Evolutionary conservation across 192 early-diverging fungal species (phyloP).

Genomic region (Allomyces javanicus): DNA sequence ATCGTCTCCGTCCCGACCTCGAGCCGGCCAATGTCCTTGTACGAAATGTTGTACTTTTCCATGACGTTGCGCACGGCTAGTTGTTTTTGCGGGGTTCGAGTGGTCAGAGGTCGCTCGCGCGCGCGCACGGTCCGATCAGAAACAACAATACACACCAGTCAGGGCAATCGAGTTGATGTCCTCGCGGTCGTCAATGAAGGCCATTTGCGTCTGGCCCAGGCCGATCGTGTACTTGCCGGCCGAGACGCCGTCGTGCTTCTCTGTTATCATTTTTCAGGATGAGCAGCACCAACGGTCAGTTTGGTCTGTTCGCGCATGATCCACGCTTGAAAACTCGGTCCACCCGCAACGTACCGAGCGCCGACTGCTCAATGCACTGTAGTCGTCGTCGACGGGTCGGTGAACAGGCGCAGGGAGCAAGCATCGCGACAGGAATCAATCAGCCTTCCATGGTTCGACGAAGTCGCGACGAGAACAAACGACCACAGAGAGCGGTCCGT

Average conservation of each 20-base stretch:
- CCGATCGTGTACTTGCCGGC: constrained; percentile 97
- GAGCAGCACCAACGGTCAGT: too few species aligned
- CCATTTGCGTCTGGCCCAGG: constrained; percentile 89
- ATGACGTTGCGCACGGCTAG: constrained; percentile 73
- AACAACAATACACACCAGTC: constrained; percentile 34
- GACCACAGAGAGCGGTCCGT: not conserved
- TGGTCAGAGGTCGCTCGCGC: not conserved
- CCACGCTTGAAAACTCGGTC: constrained; percentile 22
- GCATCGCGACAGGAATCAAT: too few species aligned
- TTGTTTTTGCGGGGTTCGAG: not conserved
- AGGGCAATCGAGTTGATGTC: constrained; percentile 76
- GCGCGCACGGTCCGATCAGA: not conserved
- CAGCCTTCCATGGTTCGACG: constrained; percentile 5
- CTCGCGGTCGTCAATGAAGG: constrained; percentile 86
- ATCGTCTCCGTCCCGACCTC: constrained; percentile 99
- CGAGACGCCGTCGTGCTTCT: constrained; percentile 79
- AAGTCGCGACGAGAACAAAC: constrained; percentile 10
- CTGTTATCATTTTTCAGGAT: constrained; percentile 14
- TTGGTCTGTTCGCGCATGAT: constrained; percentile 19
- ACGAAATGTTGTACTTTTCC: constrained; percentile 77
- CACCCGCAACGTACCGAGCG: not conserved
- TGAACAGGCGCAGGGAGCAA: too few species aligned
- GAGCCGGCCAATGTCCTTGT: constrained; percentile 71
- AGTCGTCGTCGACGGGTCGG: not conserved
- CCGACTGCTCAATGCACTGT: not conserved